A percentile compares a stretch with the other conserved stretches of the same genome.
These are phyloP conservation scores for Immersiella caudata DNA, from an alignment of 495 filamentous ascomycete species.

Conservation along the genomic window DNA sequence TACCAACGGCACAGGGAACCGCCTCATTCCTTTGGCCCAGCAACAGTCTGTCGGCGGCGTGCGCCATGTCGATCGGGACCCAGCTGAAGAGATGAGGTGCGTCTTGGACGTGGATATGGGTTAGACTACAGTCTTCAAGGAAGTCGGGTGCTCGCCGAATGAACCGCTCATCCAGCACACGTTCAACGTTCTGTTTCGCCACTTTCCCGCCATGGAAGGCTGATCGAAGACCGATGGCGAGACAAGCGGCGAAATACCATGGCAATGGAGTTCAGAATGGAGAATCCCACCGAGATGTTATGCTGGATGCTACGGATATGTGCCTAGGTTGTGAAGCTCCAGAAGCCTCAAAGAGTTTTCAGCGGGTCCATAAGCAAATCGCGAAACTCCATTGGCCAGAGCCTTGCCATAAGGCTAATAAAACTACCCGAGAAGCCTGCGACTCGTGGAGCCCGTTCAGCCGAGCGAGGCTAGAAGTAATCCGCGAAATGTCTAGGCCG, in stretches of 20 bases:
- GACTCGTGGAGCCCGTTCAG: constrained; percentile 34
- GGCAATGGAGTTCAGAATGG: neutral
- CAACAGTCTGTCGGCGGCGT: neutral
- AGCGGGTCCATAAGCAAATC: constrained; percentile 19
- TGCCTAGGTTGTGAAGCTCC: constrained; percentile 1
- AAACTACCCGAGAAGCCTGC: constrained; percentile 16
- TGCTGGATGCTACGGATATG: neutral
- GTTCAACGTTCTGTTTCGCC: neutral
- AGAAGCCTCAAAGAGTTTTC: constrained; percentile 5
- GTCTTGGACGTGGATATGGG: neutral
- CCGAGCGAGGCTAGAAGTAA: constrained; percentile 31
- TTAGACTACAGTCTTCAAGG: neutral
- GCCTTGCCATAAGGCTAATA: constrained; percentile 25
- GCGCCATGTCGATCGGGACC: neutral
- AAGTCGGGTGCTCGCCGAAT: neutral
- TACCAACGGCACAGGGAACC: neutral
- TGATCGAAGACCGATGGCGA: neutral
- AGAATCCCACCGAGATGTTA: neutral
- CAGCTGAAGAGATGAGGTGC: neutral
- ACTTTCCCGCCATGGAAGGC: neutral
- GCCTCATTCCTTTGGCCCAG: neutral
- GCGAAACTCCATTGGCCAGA: constrained; percentile 23
- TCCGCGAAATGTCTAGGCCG: constrained; percentile 5
- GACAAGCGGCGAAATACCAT: neutral
- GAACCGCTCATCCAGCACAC: neutral